Evolutionary conservation across 345 rosid genomes (phyloP).

Genomic region (Lepidium aucheri): DNA sequence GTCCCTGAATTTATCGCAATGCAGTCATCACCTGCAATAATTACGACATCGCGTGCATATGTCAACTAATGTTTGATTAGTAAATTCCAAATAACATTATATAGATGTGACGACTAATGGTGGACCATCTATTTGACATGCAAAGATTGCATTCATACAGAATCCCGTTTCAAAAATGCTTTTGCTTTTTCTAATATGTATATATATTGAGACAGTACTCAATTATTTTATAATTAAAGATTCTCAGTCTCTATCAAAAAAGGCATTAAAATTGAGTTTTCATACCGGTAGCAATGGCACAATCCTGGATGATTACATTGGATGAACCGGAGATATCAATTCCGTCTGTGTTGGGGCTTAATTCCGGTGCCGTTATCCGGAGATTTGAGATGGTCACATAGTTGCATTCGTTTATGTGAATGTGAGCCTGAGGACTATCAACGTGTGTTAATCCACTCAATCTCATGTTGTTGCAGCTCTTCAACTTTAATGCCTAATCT

Average conservation of each 20-base stretch:
- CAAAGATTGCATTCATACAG: slow-evolving; percentile 10
- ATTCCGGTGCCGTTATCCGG: slow-evolving; percentile 26
- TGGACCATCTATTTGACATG: slow-evolving; percentile 17
- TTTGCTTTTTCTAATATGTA: background rate
- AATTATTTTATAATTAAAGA: background rate
- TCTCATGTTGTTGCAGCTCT: slow-evolving; percentile 25
- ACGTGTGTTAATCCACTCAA: slow-evolving; percentile 23
- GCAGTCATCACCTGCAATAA: slow-evolving; percentile 53
- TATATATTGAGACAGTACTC: background rate
- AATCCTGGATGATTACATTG: slow-evolving; percentile 22
- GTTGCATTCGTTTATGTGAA: slow-evolving; percentile 23
- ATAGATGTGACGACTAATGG: slow-evolving; percentile 11
- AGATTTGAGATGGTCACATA: slow-evolving; percentile 22
- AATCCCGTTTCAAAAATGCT: background rate
- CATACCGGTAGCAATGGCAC: slow-evolving; percentile 31
- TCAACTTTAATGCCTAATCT: slow-evolving; percentile 31
- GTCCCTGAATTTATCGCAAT: slow-evolving; percentile 38
- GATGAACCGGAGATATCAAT: slow-evolving; percentile 26
- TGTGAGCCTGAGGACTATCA: slow-evolving; percentile 34
- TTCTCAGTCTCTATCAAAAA: background rate
- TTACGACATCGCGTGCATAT: background rate
- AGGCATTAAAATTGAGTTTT: background rate
- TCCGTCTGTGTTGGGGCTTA: slow-evolving; percentile 40
- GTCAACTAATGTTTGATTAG: background rate
- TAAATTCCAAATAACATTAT: slow-evolving; percentile 11